phyloP scores from a whole-genome alignment of 1,139 yeast genomes.

The Candida pseudoviswanathii region DNA sequence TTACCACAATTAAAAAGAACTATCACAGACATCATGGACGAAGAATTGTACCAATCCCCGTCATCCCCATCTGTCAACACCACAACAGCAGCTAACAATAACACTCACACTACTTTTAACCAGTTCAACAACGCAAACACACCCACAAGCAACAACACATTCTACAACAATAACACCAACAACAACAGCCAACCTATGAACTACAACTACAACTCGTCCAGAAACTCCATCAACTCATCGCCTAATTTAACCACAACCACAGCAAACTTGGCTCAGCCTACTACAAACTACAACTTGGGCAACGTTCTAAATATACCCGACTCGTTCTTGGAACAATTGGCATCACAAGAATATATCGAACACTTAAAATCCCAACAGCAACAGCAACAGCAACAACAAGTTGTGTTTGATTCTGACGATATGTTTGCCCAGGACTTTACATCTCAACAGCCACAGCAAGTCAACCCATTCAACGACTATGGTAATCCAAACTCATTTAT shows the following conservation, averaged over 20 bases:
- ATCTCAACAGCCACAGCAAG: slow-evolving; percentile 7
- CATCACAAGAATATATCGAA: slow-evolving; percentile 12
- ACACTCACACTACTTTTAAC: background rate
- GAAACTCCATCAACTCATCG: slow-evolving; percentile 20
- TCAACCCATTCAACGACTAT: slow-evolving; percentile 40
- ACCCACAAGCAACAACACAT: background rate
- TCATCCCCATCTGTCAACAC: slow-evolving; percentile 22
- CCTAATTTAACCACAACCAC: slow-evolving; percentile 18
- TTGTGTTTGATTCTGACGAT: slow-evolving; percentile 4
- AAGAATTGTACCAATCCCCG: slow-evolving; percentile 59
- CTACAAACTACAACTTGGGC: slow-evolving; percentile 19
- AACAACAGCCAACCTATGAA: slow-evolving; percentile 13
- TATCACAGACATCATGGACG: slow-evolving; percentile 63
- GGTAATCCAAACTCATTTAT: slow-evolving; percentile 41
- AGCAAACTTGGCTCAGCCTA: slow-evolving; percentile 9
- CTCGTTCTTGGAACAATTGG: slow-evolving; percentile 30
- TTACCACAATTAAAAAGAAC: slow-evolving; percentile 55
- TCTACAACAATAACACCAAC: slow-evolving; percentile 4
- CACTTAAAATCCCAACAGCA: slow-evolving; percentile 14
- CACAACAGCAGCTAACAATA: background rate
- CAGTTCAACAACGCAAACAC: background rate
- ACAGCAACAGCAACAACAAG: slow-evolving; percentile 14
- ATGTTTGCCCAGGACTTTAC: slow-evolving; percentile 3
- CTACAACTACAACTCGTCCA: slow-evolving; percentile 11
- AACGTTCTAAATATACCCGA: slow-evolving; percentile 36